Conservation (phyloP, 73 alveolate species). For the Tetrahymena borealis region DNA sequence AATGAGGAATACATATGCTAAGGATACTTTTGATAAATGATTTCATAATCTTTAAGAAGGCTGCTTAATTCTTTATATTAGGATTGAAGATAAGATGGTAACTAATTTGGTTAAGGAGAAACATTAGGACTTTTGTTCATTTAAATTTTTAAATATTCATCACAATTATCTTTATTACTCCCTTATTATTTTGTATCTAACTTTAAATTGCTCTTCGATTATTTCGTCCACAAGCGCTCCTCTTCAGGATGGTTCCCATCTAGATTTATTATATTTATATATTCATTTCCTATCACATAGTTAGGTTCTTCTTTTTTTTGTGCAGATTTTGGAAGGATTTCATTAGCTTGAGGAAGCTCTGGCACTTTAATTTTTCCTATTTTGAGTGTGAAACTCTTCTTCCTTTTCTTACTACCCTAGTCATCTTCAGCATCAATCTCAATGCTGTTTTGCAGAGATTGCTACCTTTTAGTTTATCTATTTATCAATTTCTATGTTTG, state of each 20-base stretch:
- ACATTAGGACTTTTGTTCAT: background rate
- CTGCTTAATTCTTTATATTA: background rate
- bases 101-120: background rate
- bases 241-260: background rate
- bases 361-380: background rate
- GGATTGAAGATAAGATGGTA: background rate
- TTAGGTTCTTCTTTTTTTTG: background rate
- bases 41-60: background rate
- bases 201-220: background rate
- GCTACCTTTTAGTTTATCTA: background rate
- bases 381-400: background rate
- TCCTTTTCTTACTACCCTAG: background rate
- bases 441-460: background rate
- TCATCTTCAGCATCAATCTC: background rate
- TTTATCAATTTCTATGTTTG: background rate
- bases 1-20: background rate
- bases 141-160: background rate
- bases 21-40: background rate
- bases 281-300: background rate
- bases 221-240: background rate
- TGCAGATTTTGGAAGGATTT: background rate
- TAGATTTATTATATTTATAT: background rate
- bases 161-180: background rate
- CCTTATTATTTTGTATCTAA: background rate
- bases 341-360: background rate